Percentiles rank a stretch among this genome's conserved stretches.
These are phyloP conservation scores for Wickerhamomyces sp. DNA, from an alignment of 1,139 yeast species.

Conservation along the genomic window DNA sequence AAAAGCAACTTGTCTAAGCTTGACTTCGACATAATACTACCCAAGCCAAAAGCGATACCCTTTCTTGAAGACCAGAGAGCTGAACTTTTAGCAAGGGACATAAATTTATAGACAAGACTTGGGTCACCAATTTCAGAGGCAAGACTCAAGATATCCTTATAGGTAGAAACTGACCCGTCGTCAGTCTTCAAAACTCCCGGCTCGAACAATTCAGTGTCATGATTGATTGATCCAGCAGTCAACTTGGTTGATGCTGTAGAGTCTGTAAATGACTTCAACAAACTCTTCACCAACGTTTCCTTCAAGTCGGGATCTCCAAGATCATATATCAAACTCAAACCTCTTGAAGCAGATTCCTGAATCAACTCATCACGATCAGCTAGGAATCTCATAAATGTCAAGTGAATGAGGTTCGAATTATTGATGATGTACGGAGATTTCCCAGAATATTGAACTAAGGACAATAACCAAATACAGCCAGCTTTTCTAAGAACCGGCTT, in stretches of 20 bases:
- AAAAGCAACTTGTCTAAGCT: slow-evolving; percentile 61
- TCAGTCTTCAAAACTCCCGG: slow-evolving; percentile 75
- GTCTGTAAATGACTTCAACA: slow-evolving; percentile 77
- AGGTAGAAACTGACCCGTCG: slow-evolving; percentile 84
- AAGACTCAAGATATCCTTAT: slow-evolving; percentile 74
- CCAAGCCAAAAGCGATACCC: slow-evolving; percentile 92
- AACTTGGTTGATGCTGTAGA: slow-evolving; percentile 44
- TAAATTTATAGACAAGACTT: slow-evolving; percentile 85
- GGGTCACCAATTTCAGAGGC: slow-evolving; percentile 97
- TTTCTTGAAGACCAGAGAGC: slow-evolving; percentile 90
- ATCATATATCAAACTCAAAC: slow-evolving; percentile 78
- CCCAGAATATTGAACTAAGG: slow-evolving; percentile 72
- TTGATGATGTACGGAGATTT: slow-evolving; percentile 38
- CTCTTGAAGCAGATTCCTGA: slow-evolving; percentile 91
- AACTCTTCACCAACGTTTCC: slow-evolving; percentile 69
- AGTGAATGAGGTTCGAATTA: slow-evolving; percentile 55
- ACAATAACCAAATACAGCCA: slow-evolving; percentile 81
- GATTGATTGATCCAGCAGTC: slow-evolving; percentile 65
- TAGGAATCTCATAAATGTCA: slow-evolving; percentile 67
- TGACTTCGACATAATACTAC: slow-evolving; percentile 76
- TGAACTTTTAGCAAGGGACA: slow-evolving; percentile 87
- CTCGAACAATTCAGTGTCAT: slow-evolving; percentile 81
- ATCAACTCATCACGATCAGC: slow-evolving; percentile 78
- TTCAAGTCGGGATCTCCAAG: slow-evolving; percentile 64
- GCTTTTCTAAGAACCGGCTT: slow-evolving; percentile 74